These are phyloP conservation scores for Cucurbita ficifolia DNA, from an alignment of 306 rosid genomes.

Conservation along the genomic window DNA sequence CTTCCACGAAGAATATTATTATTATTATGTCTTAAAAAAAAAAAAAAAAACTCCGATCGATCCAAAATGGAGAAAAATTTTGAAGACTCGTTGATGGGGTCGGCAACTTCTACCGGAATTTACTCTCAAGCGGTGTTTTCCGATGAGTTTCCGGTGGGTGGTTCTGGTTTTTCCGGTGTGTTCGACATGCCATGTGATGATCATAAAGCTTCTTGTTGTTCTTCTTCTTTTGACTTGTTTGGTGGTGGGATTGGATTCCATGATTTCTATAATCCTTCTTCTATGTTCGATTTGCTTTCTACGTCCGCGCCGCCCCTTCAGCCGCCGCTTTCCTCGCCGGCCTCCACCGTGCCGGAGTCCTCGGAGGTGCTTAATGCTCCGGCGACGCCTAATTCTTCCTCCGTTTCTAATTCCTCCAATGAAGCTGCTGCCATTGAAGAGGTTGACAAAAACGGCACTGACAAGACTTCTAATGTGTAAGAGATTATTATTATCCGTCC, in stretches of 20 bases:
- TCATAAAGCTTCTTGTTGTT: constrained; percentile 21
- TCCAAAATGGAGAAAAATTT: constrained; percentile 38
- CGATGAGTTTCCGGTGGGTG: constrained; percentile 28
- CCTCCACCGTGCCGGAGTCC: constrained; percentile 27
- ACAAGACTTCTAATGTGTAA: constrained; percentile 55
- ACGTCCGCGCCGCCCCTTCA: background rate
- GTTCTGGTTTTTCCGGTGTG: constrained; percentile 19
- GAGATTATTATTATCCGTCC: background rate
- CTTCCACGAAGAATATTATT: background rate
- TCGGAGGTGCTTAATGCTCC: constrained; percentile 68
- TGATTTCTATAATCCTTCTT: constrained; percentile 17
- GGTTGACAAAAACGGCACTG: constrained; percentile 32
- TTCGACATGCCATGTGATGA: constrained; percentile 35
- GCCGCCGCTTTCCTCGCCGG: constrained; percentile 21
- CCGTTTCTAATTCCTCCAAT: constrained; percentile 44
- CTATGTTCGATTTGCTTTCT: constrained; percentile 36
- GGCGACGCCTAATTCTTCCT: constrained; percentile 45
- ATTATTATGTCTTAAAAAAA: background rate
- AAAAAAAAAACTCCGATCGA: background rate
- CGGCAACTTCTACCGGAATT: constrained; percentile 20
- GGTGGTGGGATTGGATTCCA: background rate
- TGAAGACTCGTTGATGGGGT: constrained; percentile 9
- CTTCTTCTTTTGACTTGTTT: constrained; percentile 28
- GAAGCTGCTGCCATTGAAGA: constrained; percentile 16
- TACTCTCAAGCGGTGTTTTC: constrained; percentile 22